Evolutionary conservation across 495 filamentous ascomycete species (phyloP), one percentile per base, ranked within the genome.

Genomic region (Hypoxylon cercidicola): DNA sequence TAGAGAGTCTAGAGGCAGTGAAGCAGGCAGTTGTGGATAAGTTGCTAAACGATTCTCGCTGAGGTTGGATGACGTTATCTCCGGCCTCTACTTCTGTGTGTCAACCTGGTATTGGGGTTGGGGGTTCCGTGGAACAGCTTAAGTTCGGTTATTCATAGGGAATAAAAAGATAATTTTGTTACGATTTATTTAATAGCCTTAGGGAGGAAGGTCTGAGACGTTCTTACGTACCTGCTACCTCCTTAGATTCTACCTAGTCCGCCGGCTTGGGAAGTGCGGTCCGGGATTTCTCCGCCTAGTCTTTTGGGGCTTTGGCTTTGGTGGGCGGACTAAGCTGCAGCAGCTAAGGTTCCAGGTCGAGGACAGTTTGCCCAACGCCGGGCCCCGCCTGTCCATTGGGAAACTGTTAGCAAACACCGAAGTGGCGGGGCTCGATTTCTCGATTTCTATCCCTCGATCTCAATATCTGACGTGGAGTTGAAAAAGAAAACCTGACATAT

Each of bases 1-100:
- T 79, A 18, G 72, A 79, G 21, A 64, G 37, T 16, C 68, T 78
- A 1, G 73, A 71, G 1, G 70, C 73, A 8, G 52, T 83, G 28
- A 45, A 39, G 7, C 51, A 54, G 15, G 59, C 32, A 1, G 71
- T 78, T 34, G 34, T 59, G 25, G 55, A 64, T 11, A 77, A 58
- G 30, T 28, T 78, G 25, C 51, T 48, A 16, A 34, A 3, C 18
- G 34, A 43, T 30, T 57, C 47, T 48, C 13, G 11, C 7, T 44
- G 43, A 37, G 18, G 2, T 35, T 28, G 16, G 16, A 19, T 16
- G 40, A 10, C 7, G 13, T 11, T 10, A 2, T 20, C 8, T 43
- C 16, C 5, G 40, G 16, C 20, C 1, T 43, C 37, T n/a, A 32
- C 30, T 32, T 32, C 3, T 32, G 30, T 7, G 8, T 10, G 30